Base-by-base conservation (phyloP, 129 eudicot genomes). In the Chrysanthemum makinoi region DNA sequence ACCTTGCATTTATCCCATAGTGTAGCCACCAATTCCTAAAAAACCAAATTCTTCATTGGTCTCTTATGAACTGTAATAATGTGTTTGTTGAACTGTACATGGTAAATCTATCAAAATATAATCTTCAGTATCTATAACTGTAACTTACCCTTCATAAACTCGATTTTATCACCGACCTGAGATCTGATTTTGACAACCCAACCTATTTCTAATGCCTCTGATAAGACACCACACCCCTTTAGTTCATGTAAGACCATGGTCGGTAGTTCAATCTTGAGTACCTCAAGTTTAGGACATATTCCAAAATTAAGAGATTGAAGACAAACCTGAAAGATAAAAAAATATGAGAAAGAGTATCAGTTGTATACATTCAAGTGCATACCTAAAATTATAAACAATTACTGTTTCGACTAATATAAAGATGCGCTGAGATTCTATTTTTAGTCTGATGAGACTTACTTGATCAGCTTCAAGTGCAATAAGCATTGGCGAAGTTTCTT, bases 1-100 rank as follows among this genome's bases (percentile, higher is more conserved):
- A 91, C 97, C 97, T 91, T 88, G 94, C 96, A 91, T 80, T 88
- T 91, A 74, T 88, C 96, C 96, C 97, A 91, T 63, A 91, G 58
- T 54, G 96, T 82, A 66, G 97, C 96, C 81, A 91, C 65, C 81
- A 91, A 76, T 73, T 91, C 97, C 73, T 88, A 89, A n/a, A 87
- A 82, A 73, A 94, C 84, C 75, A 91, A 69, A 79, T 91, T 84
- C 84, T 91, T 91, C 81, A 84, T 80, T 69, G 86, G 69, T 77
- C 81, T 91, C 80, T 88, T 91, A 74, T 86, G 86, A 96, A 91
- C 88, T 69, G 84, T 80, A 54, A 71, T 54, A 68, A 91, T 81
- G 68, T 86, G 84, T 80, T 86, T 91, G 72, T 88, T 96, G 60
- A 91, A 90, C 97, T 91, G 72, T 52, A 76, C 16, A 64, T 14